phyloP scores from a whole-genome alignment of 345 rosid genomes.

The Psidium friedrichsthalianum region DNA sequence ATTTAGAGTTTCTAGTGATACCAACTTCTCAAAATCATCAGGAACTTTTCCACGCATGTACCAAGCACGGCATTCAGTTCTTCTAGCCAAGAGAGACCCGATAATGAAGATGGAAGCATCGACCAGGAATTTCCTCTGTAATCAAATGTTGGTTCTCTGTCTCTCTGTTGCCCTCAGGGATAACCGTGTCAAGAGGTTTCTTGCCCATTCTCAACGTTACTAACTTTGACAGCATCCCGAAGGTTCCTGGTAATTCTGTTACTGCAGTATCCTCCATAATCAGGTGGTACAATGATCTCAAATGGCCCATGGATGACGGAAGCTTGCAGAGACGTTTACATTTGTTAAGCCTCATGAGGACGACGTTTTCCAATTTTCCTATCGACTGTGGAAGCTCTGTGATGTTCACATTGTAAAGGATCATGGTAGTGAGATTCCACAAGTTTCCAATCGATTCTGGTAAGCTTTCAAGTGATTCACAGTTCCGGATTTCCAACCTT shows the following conservation, averaged over 20 bases:
- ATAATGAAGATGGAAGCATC: constrained; percentile 22
- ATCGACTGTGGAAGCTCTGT: constrained; percentile 33
- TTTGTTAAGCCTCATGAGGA: constrained; percentile 4
- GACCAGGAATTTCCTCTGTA: background rate
- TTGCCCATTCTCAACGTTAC: constrained; percentile 20
- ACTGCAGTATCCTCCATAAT: constrained; percentile 30
- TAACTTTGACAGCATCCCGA: constrained; percentile 33
- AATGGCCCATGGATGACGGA: constrained; percentile 32
- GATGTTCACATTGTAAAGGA: constrained; percentile 12
- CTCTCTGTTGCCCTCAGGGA: background rate
- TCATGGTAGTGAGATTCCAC: constrained; percentile 15
- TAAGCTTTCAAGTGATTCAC: constrained; percentile 12
- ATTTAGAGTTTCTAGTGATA: constrained; percentile 18
- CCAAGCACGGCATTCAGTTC: constrained; percentile 38
- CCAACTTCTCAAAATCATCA: constrained; percentile 43
- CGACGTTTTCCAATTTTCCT: constrained; percentile 29
- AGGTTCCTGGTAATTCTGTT: constrained; percentile 24
- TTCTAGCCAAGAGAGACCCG: constrained; percentile 16
- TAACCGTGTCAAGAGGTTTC: background rate
- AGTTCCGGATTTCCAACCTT: constrained; percentile 21
- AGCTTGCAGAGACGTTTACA: constrained; percentile 25
- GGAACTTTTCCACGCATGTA: constrained; percentile 29
- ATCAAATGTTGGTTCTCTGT: background rate
- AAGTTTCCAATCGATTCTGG: constrained; percentile 32
- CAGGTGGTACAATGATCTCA: constrained; percentile 25